phyloP scores from a whole-genome alignment of 202 grass and related monocot species.

The Schoenoplectus tabernaemontani region DNA sequence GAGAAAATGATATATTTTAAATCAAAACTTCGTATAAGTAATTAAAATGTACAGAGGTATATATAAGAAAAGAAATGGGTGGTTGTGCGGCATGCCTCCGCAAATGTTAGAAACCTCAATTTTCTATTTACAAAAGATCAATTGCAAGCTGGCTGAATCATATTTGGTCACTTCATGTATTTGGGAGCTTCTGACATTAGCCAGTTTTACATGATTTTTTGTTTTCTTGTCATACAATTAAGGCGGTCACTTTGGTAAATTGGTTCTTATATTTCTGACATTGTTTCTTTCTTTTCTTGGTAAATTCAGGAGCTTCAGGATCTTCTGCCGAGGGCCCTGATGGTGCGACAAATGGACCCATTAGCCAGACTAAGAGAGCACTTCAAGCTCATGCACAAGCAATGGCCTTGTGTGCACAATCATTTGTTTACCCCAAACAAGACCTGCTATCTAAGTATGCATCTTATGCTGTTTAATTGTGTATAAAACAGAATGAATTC shows the following conservation, averaged over 20 bases:
- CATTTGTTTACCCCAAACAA: conserved; percentile 44
- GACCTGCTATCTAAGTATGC: conserved; percentile 38
- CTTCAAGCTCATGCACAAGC: conserved; percentile 59
- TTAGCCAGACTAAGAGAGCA: conserved; percentile 45
- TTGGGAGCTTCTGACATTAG: neutral
- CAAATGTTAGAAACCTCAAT: neutral
- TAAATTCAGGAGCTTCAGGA: conserved; percentile 27
- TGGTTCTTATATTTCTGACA: neutral
- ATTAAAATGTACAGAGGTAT: neutral
- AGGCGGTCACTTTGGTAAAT: neutral
- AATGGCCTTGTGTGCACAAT: conserved; percentile 70
- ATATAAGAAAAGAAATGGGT: neutral
- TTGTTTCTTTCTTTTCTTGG: conserved; percentile 4
- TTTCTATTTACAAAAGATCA: neutral
- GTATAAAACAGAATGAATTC: neutral
- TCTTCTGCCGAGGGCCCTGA: conserved; percentile 25
- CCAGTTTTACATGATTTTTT: neutral
- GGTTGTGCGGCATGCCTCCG: neutral
- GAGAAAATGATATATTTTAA: neutral
- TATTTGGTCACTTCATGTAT: neutral
- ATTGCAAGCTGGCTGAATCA: neutral
- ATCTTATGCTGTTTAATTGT: conserved; percentile 1
- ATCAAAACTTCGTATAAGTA: neutral
- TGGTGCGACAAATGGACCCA: conserved; percentile 30
- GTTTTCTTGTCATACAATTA: neutral